Evolutionary conservation across 2,329 filamentous ascomycete species (phyloP), one percentile per base, ranked within the genome.

Genomic region (Cercospora sesami): DNA sequence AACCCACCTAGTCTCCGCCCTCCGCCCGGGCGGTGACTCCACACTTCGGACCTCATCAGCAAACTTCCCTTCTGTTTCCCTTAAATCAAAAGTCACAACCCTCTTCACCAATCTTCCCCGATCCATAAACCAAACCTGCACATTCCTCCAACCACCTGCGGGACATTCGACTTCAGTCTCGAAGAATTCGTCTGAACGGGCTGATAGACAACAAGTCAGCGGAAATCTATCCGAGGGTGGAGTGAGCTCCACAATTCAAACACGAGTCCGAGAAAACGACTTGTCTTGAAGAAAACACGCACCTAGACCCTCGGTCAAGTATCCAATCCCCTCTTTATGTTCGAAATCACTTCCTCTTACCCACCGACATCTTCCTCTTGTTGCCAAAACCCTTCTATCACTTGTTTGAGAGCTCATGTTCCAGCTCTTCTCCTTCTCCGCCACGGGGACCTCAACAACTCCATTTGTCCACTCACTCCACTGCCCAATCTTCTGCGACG

Each of bases 1-100:
- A 3, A 72, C 70, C 42, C 69, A 69, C 59, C 60, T 68, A 21
- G 88, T 70, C 63, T 72, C 72, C 55, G 66, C 70, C 42, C 65
- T 71, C 28, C 66, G 30, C 36, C 63, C 33, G 36, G 36, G 16
- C 53, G 36, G 12, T 65, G 31, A 36, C 21, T 58, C 26, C 30
- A 14, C 51, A 33, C 31, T 39, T 4, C 31, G 48, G 5, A 26
- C 48, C 23, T 53, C 45, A 14, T 57, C 61, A 12, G 14, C 28
- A 42, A 31, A 16, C 18, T 30, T 28, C 48, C 33, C 28, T 23
- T 33, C 33, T 14, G 23, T 14, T 30, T 36, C 42, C 12, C 7
- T 14, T 14, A 53, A 18, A 39, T 64, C 68, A 28, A 64, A 66
- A 2, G 67, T 72, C n/a, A 73, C 61, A 30, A 68, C 64, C 67